A percentile compares a stretch with the other conserved stretches of the same genome.
These are phyloP conservation scores for Brettanomyces custersianus DNA, from an alignment of 805 yeast species.

Conservation along the genomic window DNA sequence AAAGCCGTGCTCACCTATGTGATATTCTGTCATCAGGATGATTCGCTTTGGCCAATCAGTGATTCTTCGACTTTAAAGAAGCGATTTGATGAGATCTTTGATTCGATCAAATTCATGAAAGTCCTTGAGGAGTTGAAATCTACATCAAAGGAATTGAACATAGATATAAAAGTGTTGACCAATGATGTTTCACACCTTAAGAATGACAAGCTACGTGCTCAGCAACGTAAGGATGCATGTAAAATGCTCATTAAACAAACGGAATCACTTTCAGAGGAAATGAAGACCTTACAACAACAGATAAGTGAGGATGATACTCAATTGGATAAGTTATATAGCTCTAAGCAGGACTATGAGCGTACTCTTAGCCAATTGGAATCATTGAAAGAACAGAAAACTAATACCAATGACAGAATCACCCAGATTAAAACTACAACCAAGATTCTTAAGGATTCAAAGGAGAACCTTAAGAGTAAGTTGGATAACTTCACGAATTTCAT, in stretches of 20 bases:
- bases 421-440: slow-evolving; percentile 41
- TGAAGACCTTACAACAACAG: slow-evolving; percentile 37
- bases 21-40: slow-evolving; percentile 96
- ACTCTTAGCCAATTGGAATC: slow-evolving; percentile 56
- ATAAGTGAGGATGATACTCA: slow-evolving; percentile 47
- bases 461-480: slow-evolving; percentile 29
- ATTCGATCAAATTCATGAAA: slow-evolving; percentile 87
- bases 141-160: slow-evolving; percentile 67
- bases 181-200: slow-evolving; percentile 72
- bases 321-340: slow-evolving; percentile 55
- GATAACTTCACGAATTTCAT: slow-evolving; percentile 31
- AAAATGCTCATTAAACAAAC: slow-evolving; percentile 34
- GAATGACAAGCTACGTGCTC: slow-evolving; percentile 67
- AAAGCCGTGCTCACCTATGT: slow-evolving; percentile 84
- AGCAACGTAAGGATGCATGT: slow-evolving; percentile 41
- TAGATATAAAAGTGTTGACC: slow-evolving; percentile 66
- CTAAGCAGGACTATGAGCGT: slow-evolving; percentile 76
- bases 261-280: slow-evolving; percentile 36
- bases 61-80: slow-evolving; percentile 87
- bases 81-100: slow-evolving; percentile 92
- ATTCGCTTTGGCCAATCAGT: slow-evolving; percentile 89
- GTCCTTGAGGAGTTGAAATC: slow-evolving; percentile 73
- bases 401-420: slow-evolving; percentile 40
- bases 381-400: slow-evolving; percentile 36
- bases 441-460: slow-evolving; percentile 34